Evolutionary conservation across 1,284 basidiomycete species (phyloP), one percentile per base, ranked within the genome.

Genomic region (Mycena sp.): DNA sequence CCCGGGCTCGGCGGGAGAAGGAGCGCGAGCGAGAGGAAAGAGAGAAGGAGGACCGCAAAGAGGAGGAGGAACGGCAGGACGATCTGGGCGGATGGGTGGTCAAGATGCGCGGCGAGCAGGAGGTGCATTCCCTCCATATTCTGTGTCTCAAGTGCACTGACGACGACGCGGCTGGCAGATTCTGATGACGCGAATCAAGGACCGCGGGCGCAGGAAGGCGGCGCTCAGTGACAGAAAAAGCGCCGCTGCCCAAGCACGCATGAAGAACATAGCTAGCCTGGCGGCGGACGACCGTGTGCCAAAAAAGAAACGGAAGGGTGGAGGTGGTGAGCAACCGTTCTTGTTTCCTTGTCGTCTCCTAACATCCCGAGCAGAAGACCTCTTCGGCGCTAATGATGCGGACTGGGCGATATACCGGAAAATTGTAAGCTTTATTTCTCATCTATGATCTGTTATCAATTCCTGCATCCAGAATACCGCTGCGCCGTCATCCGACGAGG

Each of bases 381-480:
- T 85, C 74, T 99, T 99, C 72, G 96, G 98, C 1, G 92, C 91
- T 29, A 92, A 99, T 69, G 97, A 99, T 73, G 94, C 92, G 17
- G 97, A 99, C 76, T 99, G 98, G 97, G 91, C 91, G 0, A 96
- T 99, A 54, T 99, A 99, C 75, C 93, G 97, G 61, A 96, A 98
- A 79, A 97, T 99, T 62, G 95, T 95, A 71, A 67, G 6, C 29
- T 48, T 43, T 38, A 23, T 19, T 41, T 25, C 11, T 44, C 29
- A 7, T 23, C 19, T 28, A 58, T 44, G n/a, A n/a, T n/a, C n/a
- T n/a, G n/a, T n/a, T n/a, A n/a, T 65, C n/a, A 61, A 52, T 19
- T 45, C 52, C 12, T 10, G 41, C 25, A 11, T 37, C 16, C 59
- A 92, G 92, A 94, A 94, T 70, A 90, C 86, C 3, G 89, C 90